These are phyloP conservation scores for Starmerella potacharoeniae DNA, from an alignment of 805 yeast species.

Conservation along the genomic window DNA sequence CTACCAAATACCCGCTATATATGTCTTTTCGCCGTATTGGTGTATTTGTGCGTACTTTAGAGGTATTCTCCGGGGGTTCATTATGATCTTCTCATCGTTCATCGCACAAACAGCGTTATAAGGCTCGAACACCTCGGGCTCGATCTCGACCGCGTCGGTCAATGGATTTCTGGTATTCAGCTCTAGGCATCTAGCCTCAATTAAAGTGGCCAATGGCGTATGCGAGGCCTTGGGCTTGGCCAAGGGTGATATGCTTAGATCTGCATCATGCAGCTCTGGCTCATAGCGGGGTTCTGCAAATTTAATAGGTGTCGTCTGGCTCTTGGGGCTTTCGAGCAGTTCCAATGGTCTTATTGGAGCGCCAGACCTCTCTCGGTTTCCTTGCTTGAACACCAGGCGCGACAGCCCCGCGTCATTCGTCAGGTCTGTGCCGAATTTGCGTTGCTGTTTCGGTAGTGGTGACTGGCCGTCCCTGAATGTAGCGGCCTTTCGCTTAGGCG, in stretches of 20 bases:
- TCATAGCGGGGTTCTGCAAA: background rate
- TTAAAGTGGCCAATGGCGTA: constrained; percentile 1
- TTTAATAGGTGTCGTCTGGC: background rate
- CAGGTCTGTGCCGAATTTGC: constrained; percentile 5
- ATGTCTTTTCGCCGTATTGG: background rate
- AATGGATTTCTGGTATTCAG: background rate
- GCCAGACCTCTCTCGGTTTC: background rate
- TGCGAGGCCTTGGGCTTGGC: background rate
- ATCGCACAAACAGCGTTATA: constrained; percentile 1
- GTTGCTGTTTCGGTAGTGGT: background rate
- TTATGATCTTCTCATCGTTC: background rate
- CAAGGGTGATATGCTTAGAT: background rate
- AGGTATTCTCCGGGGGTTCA: constrained; percentile 9
- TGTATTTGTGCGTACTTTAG: background rate
- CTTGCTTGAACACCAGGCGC: background rate
- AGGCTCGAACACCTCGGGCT: background rate
- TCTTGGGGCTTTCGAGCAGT: background rate
- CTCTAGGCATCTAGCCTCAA: background rate
- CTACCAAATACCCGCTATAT: background rate
- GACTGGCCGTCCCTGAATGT: background rate
- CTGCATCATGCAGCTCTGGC: background rate
- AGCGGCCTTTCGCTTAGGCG: background rate
- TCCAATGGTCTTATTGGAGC: background rate
- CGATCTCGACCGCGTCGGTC: background rate
- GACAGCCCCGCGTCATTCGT: background rate